Percentiles rank a stretch among this genome's conserved stretches.
phyloP scores from a whole-genome alignment of 1,139 yeast genomes.

The Candida pseudoviswanathii region DNA sequence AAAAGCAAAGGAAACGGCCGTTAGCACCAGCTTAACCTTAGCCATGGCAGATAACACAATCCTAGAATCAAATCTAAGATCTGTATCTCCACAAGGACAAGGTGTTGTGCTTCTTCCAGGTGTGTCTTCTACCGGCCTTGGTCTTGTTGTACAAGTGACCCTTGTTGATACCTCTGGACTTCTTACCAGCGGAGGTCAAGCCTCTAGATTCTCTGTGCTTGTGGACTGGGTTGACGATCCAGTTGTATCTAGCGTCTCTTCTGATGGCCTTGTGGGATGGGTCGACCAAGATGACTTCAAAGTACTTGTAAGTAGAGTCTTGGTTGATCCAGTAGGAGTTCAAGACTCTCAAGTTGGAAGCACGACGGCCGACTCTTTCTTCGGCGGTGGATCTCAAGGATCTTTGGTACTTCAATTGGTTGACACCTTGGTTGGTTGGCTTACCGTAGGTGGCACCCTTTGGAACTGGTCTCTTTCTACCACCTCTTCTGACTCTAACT shows the following conservation, averaged over 20 bases:
- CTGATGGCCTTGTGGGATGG: conserved; percentile 99
- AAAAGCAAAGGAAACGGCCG: background rate
- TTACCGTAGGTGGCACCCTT: conserved; percentile 99
- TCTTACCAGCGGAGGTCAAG: conserved; percentile 97
- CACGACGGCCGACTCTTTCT: conserved; percentile 99
- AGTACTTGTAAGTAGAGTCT: conserved; percentile 99
- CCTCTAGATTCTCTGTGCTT: conserved; percentile 99
- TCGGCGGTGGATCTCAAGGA: conserved; percentile 97
- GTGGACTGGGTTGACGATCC: conserved; percentile 99
- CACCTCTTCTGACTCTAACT: conserved; percentile 99
- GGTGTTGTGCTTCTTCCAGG: conserved; percentile 99
- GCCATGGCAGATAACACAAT: background rate
- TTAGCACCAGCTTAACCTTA: background rate
- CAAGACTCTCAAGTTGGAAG: conserved; percentile 97
- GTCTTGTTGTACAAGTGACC: conserved; percentile 99
- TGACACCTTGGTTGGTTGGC: conserved; percentile 99
- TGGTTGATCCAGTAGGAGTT: conserved; percentile 99
- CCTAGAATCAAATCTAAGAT: conserved; percentile 21
- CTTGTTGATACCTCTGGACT: conserved; percentile 99
- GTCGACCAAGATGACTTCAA: conserved; percentile 94
- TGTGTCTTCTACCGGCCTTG: conserved; percentile 97
- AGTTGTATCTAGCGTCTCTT: conserved; percentile 98
- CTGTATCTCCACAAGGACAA: conserved; percentile 99
- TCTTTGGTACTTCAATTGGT: conserved; percentile 99
- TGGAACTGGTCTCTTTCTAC: conserved; percentile 99